phyloP scores from a whole-genome alignment of 495 filamentous ascomycete species.

The Penicillium paxilli region DNA sequence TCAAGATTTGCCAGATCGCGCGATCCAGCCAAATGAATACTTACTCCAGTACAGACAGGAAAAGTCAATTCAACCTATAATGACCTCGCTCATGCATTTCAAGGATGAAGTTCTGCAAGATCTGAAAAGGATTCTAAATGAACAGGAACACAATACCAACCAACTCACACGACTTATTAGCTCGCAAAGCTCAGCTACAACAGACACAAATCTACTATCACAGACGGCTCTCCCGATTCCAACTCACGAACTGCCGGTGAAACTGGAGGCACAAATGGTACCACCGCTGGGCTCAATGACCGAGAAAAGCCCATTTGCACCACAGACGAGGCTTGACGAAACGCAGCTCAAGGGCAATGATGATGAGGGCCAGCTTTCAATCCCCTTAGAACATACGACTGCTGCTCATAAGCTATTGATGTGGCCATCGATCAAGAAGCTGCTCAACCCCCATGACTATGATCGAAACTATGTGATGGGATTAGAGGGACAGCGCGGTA shows the following conservation, averaged over 20 bases:
- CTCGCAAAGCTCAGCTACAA: background rate
- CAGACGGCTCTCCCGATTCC: background rate
- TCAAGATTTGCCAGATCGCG: background rate
- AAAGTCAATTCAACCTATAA: slow-evolving; percentile 38
- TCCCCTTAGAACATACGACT: slow-evolving; percentile 78
- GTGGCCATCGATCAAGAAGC: slow-evolving; percentile 62
- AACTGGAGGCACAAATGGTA: slow-evolving; percentile 13
- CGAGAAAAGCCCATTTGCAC: background rate
- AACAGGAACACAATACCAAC: slow-evolving; percentile 8
- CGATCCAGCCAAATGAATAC: background rate
- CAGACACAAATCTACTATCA: background rate
- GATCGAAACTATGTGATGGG: slow-evolving; percentile 69
- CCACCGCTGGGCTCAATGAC: background rate
- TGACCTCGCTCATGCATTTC: slow-evolving; percentile 32
- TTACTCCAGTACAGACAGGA: slow-evolving; percentile 35
- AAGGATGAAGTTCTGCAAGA: slow-evolving; percentile 27
- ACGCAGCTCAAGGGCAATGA: slow-evolving; percentile 16
- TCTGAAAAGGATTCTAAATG: slow-evolving; percentile 8
- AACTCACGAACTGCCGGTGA: slow-evolving; percentile 11
- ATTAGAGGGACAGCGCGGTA: slow-evolving; percentile 72
- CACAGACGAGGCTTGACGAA: slow-evolving; percentile 5
- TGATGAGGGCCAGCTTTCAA: slow-evolving; percentile 56
- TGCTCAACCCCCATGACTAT: slow-evolving; percentile 50
- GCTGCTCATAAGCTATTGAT: slow-evolving; percentile 75
- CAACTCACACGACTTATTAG: background rate